Evolutionary conservation across 2,329 filamentous ascomycete species (phyloP).

Genomic region (Tolypocladium cylindrosporum): DNA sequence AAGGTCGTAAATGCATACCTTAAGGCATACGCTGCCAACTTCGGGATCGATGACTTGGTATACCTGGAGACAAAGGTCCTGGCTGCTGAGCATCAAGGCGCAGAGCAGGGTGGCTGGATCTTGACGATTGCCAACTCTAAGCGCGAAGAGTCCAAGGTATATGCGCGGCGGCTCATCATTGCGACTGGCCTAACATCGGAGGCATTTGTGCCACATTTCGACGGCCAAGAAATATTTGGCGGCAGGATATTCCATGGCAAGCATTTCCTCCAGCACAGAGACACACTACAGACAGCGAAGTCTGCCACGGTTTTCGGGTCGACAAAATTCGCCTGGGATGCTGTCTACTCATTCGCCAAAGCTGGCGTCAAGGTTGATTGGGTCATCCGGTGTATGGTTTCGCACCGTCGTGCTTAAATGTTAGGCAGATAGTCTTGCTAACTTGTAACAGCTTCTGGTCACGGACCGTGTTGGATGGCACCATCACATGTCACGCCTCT

Average conservation of each 20-base stretch:
- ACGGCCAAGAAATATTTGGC: conserved; percentile 34
- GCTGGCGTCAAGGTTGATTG: conserved; percentile 47
- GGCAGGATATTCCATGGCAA: conserved; percentile 39
- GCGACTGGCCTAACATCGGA: conserved; percentile 46
- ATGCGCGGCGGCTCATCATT: conserved; percentile 37
- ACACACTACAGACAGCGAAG: conserved; percentile 30
- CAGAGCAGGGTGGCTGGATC: conserved; percentile 29
- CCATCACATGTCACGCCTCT: conserved; percentile 55
- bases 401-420: background rate
- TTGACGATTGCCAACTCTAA: conserved; percentile 18
- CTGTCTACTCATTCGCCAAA: conserved; percentile 50
- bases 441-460: conserved; percentile 28
- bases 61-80: conserved; percentile 28
- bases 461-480: conserved; percentile 49
- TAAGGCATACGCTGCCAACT: conserved; percentile 30
- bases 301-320: conserved; percentile 48
- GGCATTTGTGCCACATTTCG: conserved; percentile 32
- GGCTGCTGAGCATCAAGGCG: conserved; percentile 30
- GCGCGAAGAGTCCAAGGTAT: conserved; percentile 16
- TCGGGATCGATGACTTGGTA: conserved; percentile 29
- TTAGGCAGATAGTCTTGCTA: background rate
- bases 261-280: conserved; percentile 30
- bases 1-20: conserved; percentile 37
- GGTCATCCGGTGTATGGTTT: conserved; percentile 41
- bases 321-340: conserved; percentile 56